Conservation (phyloP, 805 yeast species). For the Saturnispora diversa region DNA sequence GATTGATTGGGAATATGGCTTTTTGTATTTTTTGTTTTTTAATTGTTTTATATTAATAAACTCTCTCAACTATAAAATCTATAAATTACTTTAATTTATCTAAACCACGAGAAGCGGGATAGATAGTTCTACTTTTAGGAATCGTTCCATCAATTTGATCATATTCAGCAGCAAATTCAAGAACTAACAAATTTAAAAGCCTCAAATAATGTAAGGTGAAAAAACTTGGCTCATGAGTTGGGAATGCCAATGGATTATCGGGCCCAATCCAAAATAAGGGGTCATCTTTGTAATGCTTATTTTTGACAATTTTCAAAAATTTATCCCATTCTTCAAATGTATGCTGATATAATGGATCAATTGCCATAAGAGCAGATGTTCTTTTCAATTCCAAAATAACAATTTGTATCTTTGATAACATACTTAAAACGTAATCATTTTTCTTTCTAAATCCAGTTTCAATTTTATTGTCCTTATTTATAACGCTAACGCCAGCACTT, state of each 20-base stretch:
- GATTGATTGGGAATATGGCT: too few species aligned
- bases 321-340: constrained; percentile 45
- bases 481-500: constrained; percentile 5
- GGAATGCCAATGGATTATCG: constrained; percentile 59
- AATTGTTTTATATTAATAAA: neutral
- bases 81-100: too few species aligned
- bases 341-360: constrained; percentile 36
- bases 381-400: constrained; percentile 28
- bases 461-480: constrained; percentile 11
- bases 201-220: constrained; percentile 30
- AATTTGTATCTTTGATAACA: constrained; percentile 21
- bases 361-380: constrained; percentile 30
- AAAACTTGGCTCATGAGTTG: constrained; percentile 61
- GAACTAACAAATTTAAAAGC: constrained; percentile 21
- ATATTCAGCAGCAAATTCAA: constrained; percentile 22
- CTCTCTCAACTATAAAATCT: neutral
- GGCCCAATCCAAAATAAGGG: constrained; percentile 56
- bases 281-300: constrained; percentile 17
- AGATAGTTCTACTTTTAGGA: constrained; percentile 1
- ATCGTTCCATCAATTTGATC: constrained; percentile 11
- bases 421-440: constrained; percentile 20
- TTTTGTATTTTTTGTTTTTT: neutral
- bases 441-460: constrained; percentile 21
- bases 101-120: neutral
- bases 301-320: constrained; percentile 29